Evolutionary conservation across 2,329 filamentous ascomycete species (phyloP).

Genomic region (Exophiala mesophila): DNA sequence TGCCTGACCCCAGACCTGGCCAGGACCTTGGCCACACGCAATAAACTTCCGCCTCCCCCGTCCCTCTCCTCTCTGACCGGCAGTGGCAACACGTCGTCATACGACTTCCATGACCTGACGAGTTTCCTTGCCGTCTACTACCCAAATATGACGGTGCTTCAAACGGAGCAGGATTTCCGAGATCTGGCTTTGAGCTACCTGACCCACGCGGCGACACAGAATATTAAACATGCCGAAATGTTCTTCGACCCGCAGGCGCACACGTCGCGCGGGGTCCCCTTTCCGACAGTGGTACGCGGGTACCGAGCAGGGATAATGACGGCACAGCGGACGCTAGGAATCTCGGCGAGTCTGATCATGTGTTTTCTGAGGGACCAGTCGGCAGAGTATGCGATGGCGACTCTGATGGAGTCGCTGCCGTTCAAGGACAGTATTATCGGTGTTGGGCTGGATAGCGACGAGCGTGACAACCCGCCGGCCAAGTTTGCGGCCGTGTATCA

Average conservation of each 20-base stretch:
- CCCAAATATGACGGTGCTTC: constrained; percentile 66
- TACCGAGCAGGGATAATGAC: constrained; percentile 56
- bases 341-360: constrained; percentile 63
- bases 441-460: constrained; percentile 26
- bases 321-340: constrained; percentile 58
- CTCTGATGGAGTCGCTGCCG: constrained; percentile 23
- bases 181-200: constrained; percentile 70
- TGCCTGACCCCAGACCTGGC: constrained; percentile 21
- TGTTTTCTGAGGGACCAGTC: constrained; percentile 57
- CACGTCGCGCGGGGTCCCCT: constrained; percentile 56
- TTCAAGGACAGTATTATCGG: constrained; percentile 26
- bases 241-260: constrained; percentile 82
- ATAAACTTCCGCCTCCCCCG: constrained; percentile 20
- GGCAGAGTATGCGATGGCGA: constrained; percentile 25
- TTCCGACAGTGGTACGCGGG: constrained; percentile 60
- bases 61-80: constrained; percentile 15
- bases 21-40: constrained; percentile 18
- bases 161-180: constrained; percentile 64
- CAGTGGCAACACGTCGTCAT: constrained; percentile 3
- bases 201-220: constrained; percentile 56
- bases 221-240: constrained; percentile 67
- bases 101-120: constrained; percentile 23
- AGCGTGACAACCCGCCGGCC: constrained; percentile 24
- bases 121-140: constrained; percentile 72
- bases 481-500: constrained; percentile 25